A percentile compares a stretch with the other conserved stretches of the same genome.
phyloP scores from a whole-genome alignment of 2,329 filamentous ascomycete species.

The Coleophoma eucalyptorum region DNA sequence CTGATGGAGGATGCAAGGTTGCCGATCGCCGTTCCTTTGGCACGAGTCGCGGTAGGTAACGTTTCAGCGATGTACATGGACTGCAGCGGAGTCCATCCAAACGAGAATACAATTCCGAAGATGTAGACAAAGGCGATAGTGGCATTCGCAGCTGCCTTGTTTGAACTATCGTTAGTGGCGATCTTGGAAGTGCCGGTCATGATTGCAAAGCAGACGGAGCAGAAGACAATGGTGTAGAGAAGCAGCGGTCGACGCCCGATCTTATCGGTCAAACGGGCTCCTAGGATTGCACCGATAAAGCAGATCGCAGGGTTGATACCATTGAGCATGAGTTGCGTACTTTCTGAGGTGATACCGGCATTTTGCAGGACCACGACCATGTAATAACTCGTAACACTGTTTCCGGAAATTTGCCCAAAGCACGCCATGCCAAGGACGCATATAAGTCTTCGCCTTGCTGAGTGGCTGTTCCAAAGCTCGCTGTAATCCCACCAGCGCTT shows the following conservation, averaged over 20 bases:
- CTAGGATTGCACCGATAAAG: constrained; percentile 31
- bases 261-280: constrained; percentile 16
- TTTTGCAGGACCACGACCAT: constrained; percentile 17
- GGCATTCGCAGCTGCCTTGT: constrained; percentile 34
- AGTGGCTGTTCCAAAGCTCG: constrained; percentile 19
- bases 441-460: constrained; percentile 22
- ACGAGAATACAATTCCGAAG: constrained; percentile 47
- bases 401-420: constrained; percentile 29
- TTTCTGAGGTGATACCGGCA: constrained; percentile 28
- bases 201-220: constrained; percentile 42
- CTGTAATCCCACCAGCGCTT: constrained; percentile 29
- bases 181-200: constrained; percentile 45
- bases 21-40: constrained; percentile 36
- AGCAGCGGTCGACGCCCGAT: constrained; percentile 34
- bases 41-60: constrained; percentile 38
- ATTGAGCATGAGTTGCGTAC: constrained; percentile 38
- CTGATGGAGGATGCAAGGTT: constrained; percentile 36
- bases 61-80: constrained; percentile 46
- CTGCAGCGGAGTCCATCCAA: constrained; percentile 47
- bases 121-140: constrained; percentile 49
- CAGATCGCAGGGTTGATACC: constrained; percentile 23
- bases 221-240: constrained; percentile 41
- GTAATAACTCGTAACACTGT: constrained; percentile 24
- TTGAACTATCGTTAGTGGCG: constrained; percentile 18
- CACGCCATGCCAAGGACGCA: constrained; percentile 26